Evolutionary conservation across 306 rosid species (phyloP).

Genomic region (Medicago lupulina): DNA sequence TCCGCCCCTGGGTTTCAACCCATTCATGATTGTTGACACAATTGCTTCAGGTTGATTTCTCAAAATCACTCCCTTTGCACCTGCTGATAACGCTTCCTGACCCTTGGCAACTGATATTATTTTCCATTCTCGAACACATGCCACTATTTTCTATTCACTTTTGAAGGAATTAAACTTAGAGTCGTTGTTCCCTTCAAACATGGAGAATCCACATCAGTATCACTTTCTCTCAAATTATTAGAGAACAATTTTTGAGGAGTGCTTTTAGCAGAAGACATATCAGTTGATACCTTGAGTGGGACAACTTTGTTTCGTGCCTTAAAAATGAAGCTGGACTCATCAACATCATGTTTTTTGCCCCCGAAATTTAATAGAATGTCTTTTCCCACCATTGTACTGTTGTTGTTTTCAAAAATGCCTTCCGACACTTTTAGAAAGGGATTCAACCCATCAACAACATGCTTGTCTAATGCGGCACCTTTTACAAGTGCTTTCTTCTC

Average conservation of each 20-base stretch:
- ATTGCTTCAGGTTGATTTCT: conserved; percentile 25
- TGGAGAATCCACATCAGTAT: conserved; percentile 72
- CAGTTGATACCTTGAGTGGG: conserved; percentile 45
- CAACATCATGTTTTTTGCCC: conserved; percentile 29
- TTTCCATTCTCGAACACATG: too few relatives aligned
- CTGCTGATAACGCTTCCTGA: conserved; percentile 46
- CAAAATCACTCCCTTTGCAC: conserved; percentile 65
- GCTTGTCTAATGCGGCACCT: conserved; percentile 36
- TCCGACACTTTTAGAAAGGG: conserved; percentile 37
- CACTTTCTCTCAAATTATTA: conserved; percentile 47
- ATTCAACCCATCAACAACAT: conserved; percentile 42
- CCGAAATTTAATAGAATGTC: conserved; percentile 42
- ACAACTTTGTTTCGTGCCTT: conserved; percentile 20
- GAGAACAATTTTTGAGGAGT: conserved; percentile 46
- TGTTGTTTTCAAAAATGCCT: conserved; percentile 14
- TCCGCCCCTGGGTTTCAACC: too few relatives aligned
- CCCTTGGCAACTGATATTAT: conserved; percentile 5
- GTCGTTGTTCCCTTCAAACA: conserved; percentile 63
- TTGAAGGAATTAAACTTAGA: conserved; percentile 40
- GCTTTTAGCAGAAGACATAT: conserved; percentile 40
- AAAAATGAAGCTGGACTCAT: conserved; percentile 38
- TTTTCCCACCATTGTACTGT: conserved; percentile 30
- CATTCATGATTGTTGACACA: too few relatives aligned
- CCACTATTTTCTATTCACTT: too few relatives aligned
- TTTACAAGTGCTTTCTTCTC: neutral